Base-by-base conservation (phyloP, 495 filamentous ascomycete species). In the Aspergillus taichungensis region DNA sequence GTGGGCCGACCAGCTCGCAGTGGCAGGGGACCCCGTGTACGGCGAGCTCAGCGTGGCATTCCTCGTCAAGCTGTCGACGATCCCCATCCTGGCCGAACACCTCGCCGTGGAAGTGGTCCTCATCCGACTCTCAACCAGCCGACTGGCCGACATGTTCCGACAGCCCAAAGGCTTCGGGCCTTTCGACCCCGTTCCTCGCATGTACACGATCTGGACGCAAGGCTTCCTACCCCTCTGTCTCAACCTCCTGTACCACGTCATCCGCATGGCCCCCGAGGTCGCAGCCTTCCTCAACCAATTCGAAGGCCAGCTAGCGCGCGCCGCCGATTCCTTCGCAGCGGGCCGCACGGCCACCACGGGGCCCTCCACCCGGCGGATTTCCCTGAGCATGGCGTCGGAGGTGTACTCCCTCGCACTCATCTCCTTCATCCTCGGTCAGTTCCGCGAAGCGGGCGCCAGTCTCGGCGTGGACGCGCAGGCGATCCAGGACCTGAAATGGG, bases 171-270 rank as follows among this genome's bases (percentile, higher is more conserved):
- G 76, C 40, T 84, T 89, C 42, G 78, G 80, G 2, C 87, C 88
- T 0, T 87, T 84, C 53, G 74, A 83, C 47, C 55, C 69, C 7
- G 63, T 74, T 5, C 67, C 71, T 0, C 62, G 77, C 11, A 50
- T 80, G 52, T 90, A 92, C 66, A 68, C 74, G 27, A 91, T 97
- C 57, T 98, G 92, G 92, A 79, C 80, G 8, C 80, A 83, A 34
- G 91, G 88, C 3, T 74, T 98, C 46, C 73, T 98, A 1, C 91
- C 92, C 0, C 63, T 98, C 8, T 80, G 90, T n/a, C 74, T 98
- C 30, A 96, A 96, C 59, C 73, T 98, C 30, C 79, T 98, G 33
- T 77, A 80, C 50, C 79, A 86, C 27, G 80, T 97, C 18, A 85
- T 88, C 13, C 70, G 80, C 1, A 78, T 86, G 3, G 88, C 88